Evolutionary conservation across 306 rosid genomes (phyloP), one percentile per base, ranked within the genome.

Genomic region (Acacia acuminata): DNA sequence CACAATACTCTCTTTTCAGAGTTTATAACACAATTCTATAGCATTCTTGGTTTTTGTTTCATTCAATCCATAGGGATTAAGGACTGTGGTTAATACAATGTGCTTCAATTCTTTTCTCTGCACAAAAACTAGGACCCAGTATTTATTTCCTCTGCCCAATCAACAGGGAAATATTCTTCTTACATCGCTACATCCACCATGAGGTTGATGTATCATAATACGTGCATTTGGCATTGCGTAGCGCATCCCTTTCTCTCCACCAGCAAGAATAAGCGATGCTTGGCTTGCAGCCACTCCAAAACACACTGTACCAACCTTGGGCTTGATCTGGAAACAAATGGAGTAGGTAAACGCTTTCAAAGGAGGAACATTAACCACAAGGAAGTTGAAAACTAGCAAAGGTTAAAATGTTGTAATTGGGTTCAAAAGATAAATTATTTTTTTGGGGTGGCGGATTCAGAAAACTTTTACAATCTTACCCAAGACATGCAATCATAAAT

Each of bases 401-500:
- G 83, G 42, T 45, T 34, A 47, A 27, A 56, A 65, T 25, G 61
- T 42, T 38, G 72, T 60, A 25, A 51, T 22, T n/a, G 67, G 74
- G 77, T 13, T 76, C 53, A 76, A 56, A 22, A 3, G 22, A 47
- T 15, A 66, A 19, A 48, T 22, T 15, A 0, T 45, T 42, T 38
- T 38, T 38, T 38, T 38, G 42, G 53, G 78, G 66, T 32, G 4
- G 36, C 36, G 55, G 34, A 61, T 15, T 50, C 25, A 65, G 45
- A 42, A 17, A 64, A 42, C 56, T 24, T 60, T 32, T 48, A 68
- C n/a, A 68, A 68, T 73, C 90, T 87, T 96, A 96, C 98, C 99
- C 99, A 96, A 82, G 99, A 93, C 99, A 96, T 96, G 91, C 99
- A 96, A 84, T 94, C 99, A 87, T 96, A 96, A 79, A 96, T 89